phyloP scores from a whole-genome alignment of 805 yeast species.

The Myxozyma vanderwaltii region DNA sequence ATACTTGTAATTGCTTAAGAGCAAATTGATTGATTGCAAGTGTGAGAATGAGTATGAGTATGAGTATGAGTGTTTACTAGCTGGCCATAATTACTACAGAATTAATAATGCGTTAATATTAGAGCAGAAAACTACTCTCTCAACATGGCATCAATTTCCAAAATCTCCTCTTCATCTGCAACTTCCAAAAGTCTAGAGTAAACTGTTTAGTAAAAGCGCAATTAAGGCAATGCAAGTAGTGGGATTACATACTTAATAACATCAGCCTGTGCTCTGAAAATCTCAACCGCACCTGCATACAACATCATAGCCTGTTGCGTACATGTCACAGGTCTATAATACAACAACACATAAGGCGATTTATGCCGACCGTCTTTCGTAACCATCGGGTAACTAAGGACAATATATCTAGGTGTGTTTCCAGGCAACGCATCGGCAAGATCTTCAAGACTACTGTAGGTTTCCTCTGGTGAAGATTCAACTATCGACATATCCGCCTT shows the following conservation, averaged over 20 bases:
- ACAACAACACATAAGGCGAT: conserved; percentile 75
- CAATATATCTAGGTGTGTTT: conserved; percentile 72
- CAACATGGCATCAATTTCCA: not conserved
- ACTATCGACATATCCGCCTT: conserved; percentile 14
- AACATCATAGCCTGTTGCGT: conserved; percentile 81
- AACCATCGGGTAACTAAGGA: conserved; percentile 74
- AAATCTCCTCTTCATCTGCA: conserved; percentile 19
- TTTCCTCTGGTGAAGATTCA: conserved; percentile 23
- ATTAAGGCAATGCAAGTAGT: too few relatives aligned
- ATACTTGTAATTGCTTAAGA: too few relatives aligned
- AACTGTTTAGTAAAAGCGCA: too few relatives aligned
- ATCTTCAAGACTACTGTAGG: conserved; percentile 52
- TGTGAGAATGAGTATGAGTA: too few relatives aligned
- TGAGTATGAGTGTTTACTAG: too few relatives aligned
- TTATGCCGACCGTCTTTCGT: conserved; percentile 70
- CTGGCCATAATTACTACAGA: too few relatives aligned
- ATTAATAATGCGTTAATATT: too few relatives aligned
- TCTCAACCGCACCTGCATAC: conserved; percentile 87
- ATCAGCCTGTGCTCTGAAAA: conserved; percentile 75
- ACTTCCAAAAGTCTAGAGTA: conserved; percentile 19
- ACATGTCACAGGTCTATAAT: conserved; percentile 87
- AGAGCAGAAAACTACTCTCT: not conserved
- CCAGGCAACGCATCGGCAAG: conserved; percentile 79
- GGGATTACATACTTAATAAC: conserved; percentile 53
- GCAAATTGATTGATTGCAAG: too few relatives aligned